A percentile compares a stretch with the other conserved stretches of the same genome.
Evolutionary conservation across 140 eudicot genomes (phyloP).

Genomic region (Anethum foeniculum): DNA sequence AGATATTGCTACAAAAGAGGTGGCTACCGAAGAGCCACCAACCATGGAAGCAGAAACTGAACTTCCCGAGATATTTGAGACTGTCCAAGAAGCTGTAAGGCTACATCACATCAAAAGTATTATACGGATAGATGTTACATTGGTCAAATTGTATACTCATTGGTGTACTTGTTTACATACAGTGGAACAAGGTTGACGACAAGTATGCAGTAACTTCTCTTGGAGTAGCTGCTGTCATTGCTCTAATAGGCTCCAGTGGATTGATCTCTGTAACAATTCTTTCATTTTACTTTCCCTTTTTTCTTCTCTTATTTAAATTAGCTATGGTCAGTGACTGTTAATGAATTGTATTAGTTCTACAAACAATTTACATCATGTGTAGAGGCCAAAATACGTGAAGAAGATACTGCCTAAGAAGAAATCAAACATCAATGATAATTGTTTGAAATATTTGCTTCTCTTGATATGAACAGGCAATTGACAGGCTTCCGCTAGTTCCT

Average conservation of each 20-base stretch:
- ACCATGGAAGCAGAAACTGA: conserved; percentile 45
- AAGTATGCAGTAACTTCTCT: conserved; percentile 88
- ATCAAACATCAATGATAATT: not conserved
- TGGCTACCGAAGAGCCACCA: conserved; percentile 53
- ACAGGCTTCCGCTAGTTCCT: conserved; percentile 87
- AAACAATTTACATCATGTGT: not conserved
- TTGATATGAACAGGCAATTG: conserved; percentile 57
- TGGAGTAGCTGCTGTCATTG: conserved; percentile 56
- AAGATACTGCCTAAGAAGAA: not conserved
- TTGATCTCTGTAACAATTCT: conserved; percentile 55
- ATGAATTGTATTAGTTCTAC: not conserved
- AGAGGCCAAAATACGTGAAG: not conserved
- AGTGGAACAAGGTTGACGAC: conserved; percentile 98
- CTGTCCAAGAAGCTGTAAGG: conserved; percentile 65
- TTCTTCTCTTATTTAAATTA: not conserved
- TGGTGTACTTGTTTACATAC: not conserved
- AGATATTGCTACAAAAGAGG: not conserved
- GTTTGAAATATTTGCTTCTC: not conserved
- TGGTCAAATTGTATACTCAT: not conserved
- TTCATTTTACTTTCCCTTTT: not conserved
- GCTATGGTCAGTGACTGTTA: not conserved
- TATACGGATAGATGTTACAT: not conserved
- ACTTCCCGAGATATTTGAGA: conserved; percentile 53
- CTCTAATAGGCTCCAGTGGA: conserved; percentile 67
- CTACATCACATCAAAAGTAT: not conserved